A percentile compares a stretch with the other conserved stretches of the same genome.
Conservation (phyloP, 2,329 filamentous ascomycete species). For the Alternaria metachromatica region DNA sequence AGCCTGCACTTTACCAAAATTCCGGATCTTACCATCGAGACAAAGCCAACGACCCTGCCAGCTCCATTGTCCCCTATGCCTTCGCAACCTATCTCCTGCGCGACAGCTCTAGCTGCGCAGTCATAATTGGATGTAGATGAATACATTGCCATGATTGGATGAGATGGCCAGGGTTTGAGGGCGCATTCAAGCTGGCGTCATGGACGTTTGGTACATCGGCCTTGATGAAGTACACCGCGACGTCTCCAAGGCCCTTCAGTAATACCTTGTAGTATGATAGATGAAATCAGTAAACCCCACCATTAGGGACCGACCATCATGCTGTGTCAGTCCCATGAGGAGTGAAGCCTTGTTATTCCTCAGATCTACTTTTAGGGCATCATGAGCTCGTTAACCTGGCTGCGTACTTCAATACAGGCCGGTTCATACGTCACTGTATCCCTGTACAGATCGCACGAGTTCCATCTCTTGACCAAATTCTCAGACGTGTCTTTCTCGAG, state of each 20-base stretch:
- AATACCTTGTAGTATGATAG: neutral
- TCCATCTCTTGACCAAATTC: neutral
- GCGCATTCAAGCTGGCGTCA: neutral
- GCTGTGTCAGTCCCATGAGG: neutral
- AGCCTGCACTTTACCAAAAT: neutral
- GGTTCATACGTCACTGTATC: neutral
- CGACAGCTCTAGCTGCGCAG: neutral
- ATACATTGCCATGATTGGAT: neutral
- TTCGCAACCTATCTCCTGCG: neutral
- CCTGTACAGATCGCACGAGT: neutral
- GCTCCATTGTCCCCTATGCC: neutral
- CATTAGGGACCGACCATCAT: neutral
- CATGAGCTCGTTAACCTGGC: neutral
- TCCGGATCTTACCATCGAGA: neutral
- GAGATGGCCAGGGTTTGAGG: neutral
- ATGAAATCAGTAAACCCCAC: neutral
- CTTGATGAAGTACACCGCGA: neutral
- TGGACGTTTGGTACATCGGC: neutral
- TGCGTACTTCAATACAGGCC: neutral
- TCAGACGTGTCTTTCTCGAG: neutral
- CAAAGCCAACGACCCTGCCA: neutral
- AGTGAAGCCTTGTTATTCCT: neutral
- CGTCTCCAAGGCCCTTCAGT: neutral
- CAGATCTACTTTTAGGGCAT: neutral
- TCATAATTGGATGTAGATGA: neutral